Percentiles rank a stretch among this genome's conserved stretches.
These are phyloP conservation scores for Monascus purpureus DNA, from an alignment of 495 filamentous ascomycete genomes.

Conservation along the genomic window DNA sequence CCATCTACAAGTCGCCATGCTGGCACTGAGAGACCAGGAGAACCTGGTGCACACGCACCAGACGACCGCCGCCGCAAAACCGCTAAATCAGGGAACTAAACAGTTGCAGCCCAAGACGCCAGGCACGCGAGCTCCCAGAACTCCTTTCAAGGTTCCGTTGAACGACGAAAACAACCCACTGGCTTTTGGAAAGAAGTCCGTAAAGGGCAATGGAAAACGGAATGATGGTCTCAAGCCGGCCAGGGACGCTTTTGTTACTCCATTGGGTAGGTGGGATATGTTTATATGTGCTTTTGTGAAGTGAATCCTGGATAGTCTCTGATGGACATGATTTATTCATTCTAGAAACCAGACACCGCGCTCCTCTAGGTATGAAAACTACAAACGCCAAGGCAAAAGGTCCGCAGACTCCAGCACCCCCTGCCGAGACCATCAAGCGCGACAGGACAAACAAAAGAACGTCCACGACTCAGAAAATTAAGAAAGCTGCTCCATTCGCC, in stretches of 20 bases:
- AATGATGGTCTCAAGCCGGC: constrained; percentile 50
- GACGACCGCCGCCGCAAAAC: constrained; percentile 62
- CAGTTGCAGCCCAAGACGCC: constrained; percentile 66
- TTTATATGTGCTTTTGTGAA: background rate
- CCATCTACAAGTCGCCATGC: constrained; percentile 46
- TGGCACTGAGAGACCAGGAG: constrained; percentile 81
- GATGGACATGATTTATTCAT: constrained; percentile 13
- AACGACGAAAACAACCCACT: constrained; percentile 75
- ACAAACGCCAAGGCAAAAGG: constrained; percentile 81
- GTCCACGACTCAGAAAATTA: constrained; percentile 37
- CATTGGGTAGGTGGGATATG: constrained; percentile 46
- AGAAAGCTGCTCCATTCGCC: constrained; percentile 24
- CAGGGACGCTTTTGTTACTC: constrained; percentile 66
- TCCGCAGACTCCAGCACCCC: constrained; percentile 46
- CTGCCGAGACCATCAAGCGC: constrained; percentile 27
- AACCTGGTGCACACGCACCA: constrained; percentile 70
- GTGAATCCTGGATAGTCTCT: background rate
- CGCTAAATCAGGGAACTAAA: constrained; percentile 52
- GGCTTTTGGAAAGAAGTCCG: constrained; percentile 49
- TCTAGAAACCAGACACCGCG: constrained; percentile 54
- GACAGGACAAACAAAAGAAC: constrained; percentile 34
- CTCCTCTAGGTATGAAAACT: constrained; percentile 82
- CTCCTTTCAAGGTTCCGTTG: constrained; percentile 66
- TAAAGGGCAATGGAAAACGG: constrained; percentile 47
- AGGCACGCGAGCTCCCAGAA: constrained; percentile 60